These are phyloP conservation scores for Sclerotinia spermophila DNA, from an alignment of 2,329 filamentous ascomycete species.

Conservation along the genomic window DNA sequence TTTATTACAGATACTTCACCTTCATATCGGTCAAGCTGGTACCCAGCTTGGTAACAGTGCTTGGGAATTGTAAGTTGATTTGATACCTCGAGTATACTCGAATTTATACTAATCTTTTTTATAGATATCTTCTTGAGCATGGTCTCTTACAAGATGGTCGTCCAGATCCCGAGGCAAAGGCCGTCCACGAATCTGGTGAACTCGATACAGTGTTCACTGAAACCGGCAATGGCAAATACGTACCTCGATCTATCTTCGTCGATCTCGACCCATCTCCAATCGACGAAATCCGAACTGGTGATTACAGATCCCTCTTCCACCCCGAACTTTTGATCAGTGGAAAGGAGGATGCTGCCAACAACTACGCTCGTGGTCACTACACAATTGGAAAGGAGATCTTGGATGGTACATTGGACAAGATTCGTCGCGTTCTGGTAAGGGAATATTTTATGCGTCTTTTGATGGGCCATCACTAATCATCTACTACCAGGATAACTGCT, in stretches of 20 bases:
- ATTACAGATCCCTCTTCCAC: constrained; percentile 62
- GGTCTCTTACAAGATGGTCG: constrained; percentile 58
- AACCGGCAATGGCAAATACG: constrained; percentile 61
- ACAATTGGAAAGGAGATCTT: constrained; percentile 66
- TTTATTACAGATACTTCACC: constrained; percentile 54
- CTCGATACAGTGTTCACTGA: constrained; percentile 66
- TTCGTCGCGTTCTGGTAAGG: constrained; percentile 59
- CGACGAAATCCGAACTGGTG: constrained; percentile 62
- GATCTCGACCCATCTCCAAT: constrained; percentile 65
- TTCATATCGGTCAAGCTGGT: constrained; percentile 67
- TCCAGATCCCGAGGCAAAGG: constrained; percentile 52
- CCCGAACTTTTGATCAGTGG: constrained; percentile 63
- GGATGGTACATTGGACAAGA: constrained; percentile 59
- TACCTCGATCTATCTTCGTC: constrained; percentile 64
- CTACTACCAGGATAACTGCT: constrained; percentile 54
- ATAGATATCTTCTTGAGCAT: constrained; percentile 63
- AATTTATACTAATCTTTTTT: neutral
- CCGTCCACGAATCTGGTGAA: constrained; percentile 51
- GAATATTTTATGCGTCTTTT: neutral
- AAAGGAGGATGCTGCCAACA: constrained; percentile 67
- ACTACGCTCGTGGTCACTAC: constrained; percentile 67
- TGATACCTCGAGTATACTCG: constrained; percentile 8
- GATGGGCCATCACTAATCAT: constrained; percentile 17
- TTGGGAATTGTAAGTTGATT: constrained; percentile 59
- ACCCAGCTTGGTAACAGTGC: constrained; percentile 65